A percentile compares a stretch with the other conserved stretches of the same genome.
These are phyloP conservation scores for Parachlorella kessleri DNA, from an alignment of 139 green algal species.

Conservation along the genomic window DNA sequence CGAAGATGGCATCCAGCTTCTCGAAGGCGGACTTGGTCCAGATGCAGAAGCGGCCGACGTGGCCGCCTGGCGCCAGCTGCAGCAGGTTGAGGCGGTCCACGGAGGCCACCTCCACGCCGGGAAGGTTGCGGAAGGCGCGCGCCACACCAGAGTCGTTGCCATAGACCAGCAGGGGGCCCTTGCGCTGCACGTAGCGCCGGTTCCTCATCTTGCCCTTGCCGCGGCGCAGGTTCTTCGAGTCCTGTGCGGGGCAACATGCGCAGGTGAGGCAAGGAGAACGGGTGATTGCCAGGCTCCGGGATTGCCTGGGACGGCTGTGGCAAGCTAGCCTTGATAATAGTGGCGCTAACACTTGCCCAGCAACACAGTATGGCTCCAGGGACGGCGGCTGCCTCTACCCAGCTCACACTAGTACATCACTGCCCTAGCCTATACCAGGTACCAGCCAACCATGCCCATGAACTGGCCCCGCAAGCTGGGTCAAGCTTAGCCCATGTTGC, in stretches of 20 bases:
- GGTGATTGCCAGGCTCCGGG: background rate
- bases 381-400: too few relatives aligned
- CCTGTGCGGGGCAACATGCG: background rate
- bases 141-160: constrained; percentile 81
- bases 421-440: too few relatives aligned
- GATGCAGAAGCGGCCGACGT: constrained; percentile 97
- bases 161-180: constrained; percentile 95
- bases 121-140: constrained; percentile 95
- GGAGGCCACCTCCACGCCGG: constrained; percentile 88
- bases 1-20: constrained; percentile 92
- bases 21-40: constrained; percentile 98
- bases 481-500: too few relatives aligned
- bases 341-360: background rate
- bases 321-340: background rate
- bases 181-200: constrained; percentile 91
- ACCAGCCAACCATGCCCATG: too few relatives aligned
- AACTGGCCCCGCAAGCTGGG: too few relatives aligned
- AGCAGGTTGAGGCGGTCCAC: constrained; percentile 96
- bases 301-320: background rate
- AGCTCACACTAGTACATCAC: too few relatives aligned
- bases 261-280: too few relatives aligned
- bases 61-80: constrained; percentile 96
- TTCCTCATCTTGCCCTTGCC: constrained; percentile 99
- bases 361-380: too few relatives aligned
- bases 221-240: constrained; percentile 47